Conservation (phyloP, 2,329 filamentous ascomycete genomes). For the Intubia oerlemansii region DNA sequence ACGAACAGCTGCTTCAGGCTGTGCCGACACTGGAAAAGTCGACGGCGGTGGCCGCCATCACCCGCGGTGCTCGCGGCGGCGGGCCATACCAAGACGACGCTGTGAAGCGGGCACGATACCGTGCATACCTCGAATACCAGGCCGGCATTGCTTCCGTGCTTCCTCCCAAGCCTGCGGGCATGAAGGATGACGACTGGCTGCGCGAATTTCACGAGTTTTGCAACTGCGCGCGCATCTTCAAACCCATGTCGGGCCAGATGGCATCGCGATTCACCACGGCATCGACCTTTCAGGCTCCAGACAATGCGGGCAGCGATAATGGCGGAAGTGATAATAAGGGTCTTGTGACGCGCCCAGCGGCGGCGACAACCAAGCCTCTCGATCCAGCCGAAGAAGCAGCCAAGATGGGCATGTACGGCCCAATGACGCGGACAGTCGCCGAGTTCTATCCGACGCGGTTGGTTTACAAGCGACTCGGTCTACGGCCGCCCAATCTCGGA, state of each 20-base stretch:
- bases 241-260: conserved; percentile 81
- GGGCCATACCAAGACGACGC: conserved; percentile 70
- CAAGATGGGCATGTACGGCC: conserved; percentile 78
- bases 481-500: conserved; percentile 53
- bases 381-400: conserved; percentile 77
- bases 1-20: conserved; percentile 32
- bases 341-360: conserved; percentile 23
- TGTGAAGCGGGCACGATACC: conserved; percentile 59
- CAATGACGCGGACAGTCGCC: conserved; percentile 51
- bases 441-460: conserved; percentile 66
- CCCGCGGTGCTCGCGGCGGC: conserved; percentile 42
- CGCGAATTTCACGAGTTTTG: conserved; percentile 61
- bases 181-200: conserved; percentile 50
- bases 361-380: conserved; percentile 28
- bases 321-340: too few relatives aligned
- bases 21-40: conserved; percentile 45
- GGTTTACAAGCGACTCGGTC: conserved; percentile 86
- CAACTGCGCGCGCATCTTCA: conserved; percentile 51
- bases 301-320: too few relatives aligned
- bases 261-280: conserved; percentile 70
- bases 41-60: conserved; percentile 46
- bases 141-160: conserved; percentile 38
- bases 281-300: conserved; percentile 23
- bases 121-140: conserved; percentile 57
- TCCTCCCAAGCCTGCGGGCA: conserved; percentile 22